Base-by-base conservation (phyloP, 768 basidiomycete genomes). In the Termitomyces sp. region DNA sequence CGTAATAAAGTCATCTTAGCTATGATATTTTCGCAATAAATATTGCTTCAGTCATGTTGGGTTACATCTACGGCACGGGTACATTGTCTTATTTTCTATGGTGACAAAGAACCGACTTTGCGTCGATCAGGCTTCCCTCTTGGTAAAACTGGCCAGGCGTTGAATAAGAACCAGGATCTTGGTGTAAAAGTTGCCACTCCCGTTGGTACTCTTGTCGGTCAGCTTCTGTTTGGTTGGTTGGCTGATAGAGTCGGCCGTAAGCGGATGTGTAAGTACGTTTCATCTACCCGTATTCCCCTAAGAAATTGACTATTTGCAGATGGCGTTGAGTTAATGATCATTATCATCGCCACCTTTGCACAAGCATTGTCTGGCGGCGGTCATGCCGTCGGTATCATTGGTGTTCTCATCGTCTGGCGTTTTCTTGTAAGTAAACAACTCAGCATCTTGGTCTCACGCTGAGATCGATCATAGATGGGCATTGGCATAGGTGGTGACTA, bases 401-500 rank as follows among this genome's bases (percentile, higher is more conserved):
- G 88, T 65, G 87, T 83, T 25, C 77, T 96, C 58, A 80, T 94
- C 60, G 83, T 89, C 52, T 96, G 93, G 93, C 85, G 94, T 12
- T 91, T 92, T 76, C 75, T 94, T 36, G 81, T 80, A 60, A 63
- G 77, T 69, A 31, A 0, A 9, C n/a, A 15, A 37, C 45, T 92
- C 4, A 3, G n/a, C 43, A 37, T 42, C n/a, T 46, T 36, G 14
- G 3, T 15, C 9, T 14, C 36, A 60, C 37, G 12, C 60, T 49
- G 51, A 67, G 32, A 3, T 25, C 17, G 11, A 32, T 38, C 0
- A 5, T 50, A 84, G 86, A 86, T 86, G 83, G 91, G 91, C 0
- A 72, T 94, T 4, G 93, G 93, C 7, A 91, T 95, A n/a, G 93
- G 93, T 4, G 94, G 94, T n/a, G 94, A 96, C 67, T 95, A 96